Percentiles rank a stretch among this genome's conserved stretches.
Conservation (phyloP, 2,329 filamentous ascomycete genomes). For the Cladorrhinum sp. region DNA sequence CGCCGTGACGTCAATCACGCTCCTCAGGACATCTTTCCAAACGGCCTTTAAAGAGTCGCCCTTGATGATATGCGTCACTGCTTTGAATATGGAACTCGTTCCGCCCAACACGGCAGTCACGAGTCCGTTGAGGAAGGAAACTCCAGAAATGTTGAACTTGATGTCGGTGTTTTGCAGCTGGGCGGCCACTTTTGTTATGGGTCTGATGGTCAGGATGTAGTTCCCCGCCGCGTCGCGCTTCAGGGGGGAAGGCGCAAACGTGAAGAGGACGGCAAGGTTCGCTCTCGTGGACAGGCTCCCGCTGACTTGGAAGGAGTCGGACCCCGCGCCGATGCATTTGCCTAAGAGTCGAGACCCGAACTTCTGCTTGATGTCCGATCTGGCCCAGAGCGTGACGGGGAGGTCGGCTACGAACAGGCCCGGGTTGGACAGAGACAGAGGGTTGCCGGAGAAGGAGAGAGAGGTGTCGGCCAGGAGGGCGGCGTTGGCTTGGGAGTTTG, state of each 20-base stretch:
- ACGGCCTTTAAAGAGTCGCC: constrained; percentile 13
- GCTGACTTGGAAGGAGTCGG: constrained; percentile 9
- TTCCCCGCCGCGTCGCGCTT: constrained; percentile 10
- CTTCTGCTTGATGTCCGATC: constrained; percentile 11
- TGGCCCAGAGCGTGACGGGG: constrained; percentile 12
- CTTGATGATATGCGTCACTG: constrained; percentile 12
- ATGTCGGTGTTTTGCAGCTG: constrained; percentile 13
- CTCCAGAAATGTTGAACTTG: constrained; percentile 13
- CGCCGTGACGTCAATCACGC: constrained; percentile 13
- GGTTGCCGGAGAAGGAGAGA: constrained; percentile 17
- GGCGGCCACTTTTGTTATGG: constrained; percentile 15
- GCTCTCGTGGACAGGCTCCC: constrained; percentile 11
- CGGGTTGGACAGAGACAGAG: constrained; percentile 13
- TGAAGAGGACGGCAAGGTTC: constrained; percentile 12
- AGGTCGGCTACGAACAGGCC: constrained; percentile 17
- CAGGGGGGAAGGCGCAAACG: constrained; percentile 11
- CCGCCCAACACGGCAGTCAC: constrained; percentile 15
- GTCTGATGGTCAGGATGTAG: constrained; percentile 17
- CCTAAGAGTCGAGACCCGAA: constrained; percentile 12
- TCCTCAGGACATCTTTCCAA: constrained; percentile 11
- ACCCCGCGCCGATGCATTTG: constrained; percentile 4
- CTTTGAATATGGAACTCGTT: constrained; percentile 13
- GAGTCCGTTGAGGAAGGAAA: constrained; percentile 12
- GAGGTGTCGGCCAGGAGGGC: constrained; percentile 7
- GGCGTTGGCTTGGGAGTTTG: constrained; percentile 13